Conservation (phyloP, 2,329 filamentous ascomycete species). For the Colletotrichum siamense region DNA sequence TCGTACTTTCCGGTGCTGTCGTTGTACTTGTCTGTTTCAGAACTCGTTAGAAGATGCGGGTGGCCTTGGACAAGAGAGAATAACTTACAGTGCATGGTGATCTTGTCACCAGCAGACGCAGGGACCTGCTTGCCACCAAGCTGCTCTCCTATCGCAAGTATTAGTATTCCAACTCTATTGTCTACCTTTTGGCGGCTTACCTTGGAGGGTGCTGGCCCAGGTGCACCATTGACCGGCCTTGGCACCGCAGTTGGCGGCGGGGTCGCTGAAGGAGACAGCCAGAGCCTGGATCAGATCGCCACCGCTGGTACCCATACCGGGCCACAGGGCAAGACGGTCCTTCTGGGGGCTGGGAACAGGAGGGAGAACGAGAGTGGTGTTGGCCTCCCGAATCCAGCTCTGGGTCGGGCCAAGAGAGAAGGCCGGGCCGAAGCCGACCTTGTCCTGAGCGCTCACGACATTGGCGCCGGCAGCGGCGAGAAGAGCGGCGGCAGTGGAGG, state of each 20-base stretch:
- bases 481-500: not conserved
- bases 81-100: not conserved
- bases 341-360: not conserved
- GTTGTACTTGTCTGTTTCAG: not conserved
- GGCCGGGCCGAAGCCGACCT: not conserved
- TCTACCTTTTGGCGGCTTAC: not conserved
- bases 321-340: not conserved
- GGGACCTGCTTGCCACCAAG: not conserved
- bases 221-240: not conserved
- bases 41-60: not conserved
- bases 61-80: fast-evolving
- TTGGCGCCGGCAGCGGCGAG: not conserved
- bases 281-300: not conserved
- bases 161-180: fast-evolving
- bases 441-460: not conserved
- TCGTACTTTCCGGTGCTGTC: slow-evolving; percentile 1
- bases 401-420: not conserved
- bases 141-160: not conserved
- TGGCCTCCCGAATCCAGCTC: not conserved
- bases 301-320: not conserved
- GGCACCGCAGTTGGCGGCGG: not conserved
- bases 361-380: not conserved
- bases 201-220: not conserved
- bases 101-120: not conserved
- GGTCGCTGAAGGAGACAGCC: not conserved